Evolutionary conservation across 1,284 basidiomycete species (phyloP).

Genomic region (Macrocystidia cucumis): DNA sequence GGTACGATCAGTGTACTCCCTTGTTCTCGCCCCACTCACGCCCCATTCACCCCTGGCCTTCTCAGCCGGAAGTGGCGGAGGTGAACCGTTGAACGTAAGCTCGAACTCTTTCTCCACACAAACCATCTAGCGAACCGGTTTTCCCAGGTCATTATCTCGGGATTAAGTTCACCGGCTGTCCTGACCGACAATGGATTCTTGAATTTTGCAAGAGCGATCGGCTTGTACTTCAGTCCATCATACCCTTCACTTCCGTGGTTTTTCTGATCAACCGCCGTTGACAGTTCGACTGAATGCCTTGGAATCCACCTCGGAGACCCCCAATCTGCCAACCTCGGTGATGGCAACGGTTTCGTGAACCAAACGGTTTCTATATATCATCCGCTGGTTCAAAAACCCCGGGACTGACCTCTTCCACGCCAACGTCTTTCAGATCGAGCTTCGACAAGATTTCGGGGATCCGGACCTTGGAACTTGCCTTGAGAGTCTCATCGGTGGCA

Average conservation of each 20-base stretch:
- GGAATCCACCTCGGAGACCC: slow-evolving; percentile 52
- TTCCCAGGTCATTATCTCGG: slow-evolving; percentile 46
- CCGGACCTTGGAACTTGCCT: slow-evolving; percentile 47
- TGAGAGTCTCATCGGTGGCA: slow-evolving; percentile 57
- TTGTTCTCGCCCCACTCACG: no score
- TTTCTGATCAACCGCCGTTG: slow-evolving; percentile 2
- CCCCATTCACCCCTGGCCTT: no score
- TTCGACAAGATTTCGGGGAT: slow-evolving; percentile 52
- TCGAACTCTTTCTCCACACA: background rate
- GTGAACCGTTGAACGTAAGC: slow-evolving; percentile 56
- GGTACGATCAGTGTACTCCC: slow-evolving; percentile 11
- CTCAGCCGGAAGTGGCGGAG: slow-evolving; percentile 34
- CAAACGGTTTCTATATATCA: slow-evolving; percentile 22
- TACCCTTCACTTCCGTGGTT: no score
- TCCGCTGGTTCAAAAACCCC: slow-evolving; percentile 1
- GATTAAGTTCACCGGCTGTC: slow-evolving; percentile 45
- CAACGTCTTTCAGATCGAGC: slow-evolving; percentile 37
- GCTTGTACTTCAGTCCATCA: slow-evolving; percentile 36
- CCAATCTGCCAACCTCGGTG: slow-evolving; percentile 56
- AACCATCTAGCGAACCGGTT: background rate
- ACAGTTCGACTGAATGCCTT: slow-evolving; percentile 58
- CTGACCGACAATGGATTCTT: slow-evolving; percentile 47
- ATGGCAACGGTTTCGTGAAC: slow-evolving; percentile 47
- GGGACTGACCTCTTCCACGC: no score
- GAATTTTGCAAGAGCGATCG: slow-evolving; percentile 54